Evolutionary conservation across 768 basidiomycete genomes (phyloP), one percentile per base, ranked within the genome.

Genomic region (Lactarius trivialis): DNA sequence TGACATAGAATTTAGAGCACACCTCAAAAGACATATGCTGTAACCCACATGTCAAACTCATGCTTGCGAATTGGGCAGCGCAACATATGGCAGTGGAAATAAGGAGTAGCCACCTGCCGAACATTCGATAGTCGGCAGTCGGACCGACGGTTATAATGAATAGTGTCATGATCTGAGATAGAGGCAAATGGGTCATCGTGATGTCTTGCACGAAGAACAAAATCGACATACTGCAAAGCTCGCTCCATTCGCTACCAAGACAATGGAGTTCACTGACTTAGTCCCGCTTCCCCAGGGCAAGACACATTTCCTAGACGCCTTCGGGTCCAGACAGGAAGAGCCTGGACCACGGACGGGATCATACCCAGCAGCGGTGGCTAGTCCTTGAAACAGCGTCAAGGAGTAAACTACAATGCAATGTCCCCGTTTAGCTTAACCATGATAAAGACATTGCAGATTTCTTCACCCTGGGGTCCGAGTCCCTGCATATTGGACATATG

Each of bases 91-190:
- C 73, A 0, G 91, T 93, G 9, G 86, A 71, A n/a, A 78, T 77
- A 24, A 91, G 75, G 15, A 92, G 76, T 9, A 91, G 71, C 88
- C 89, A 92, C 8, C 86, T 82, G n/a, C 88, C 89, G 67, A 91
- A 89, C 7, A 74, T 79, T 4, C 85, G 85, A 67, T 88, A 88
- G 69, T 89, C 86, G 0, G 86, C 86, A 7, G 84, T 83, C 33
- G 83, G 83, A 30, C 72, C 17, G 67, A 93, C 83, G 0, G 87
- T 88, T 1, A 88, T 92, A 74, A 91, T 89, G 55, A 91, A 82
- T 37, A 80, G 64, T 0, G 89, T 89, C 88, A 91, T 89, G 15
- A 89, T 75, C 83, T 85, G 56, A 7, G 17, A 17, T 7, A 45
- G 3, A 51, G 19, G 17, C 7, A 17, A 24, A 37, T 37, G 15